Evolutionary conservation across 345 rosid genomes (phyloP), one percentile per base, ranked within the genome.

Genomic region (Pistacia vera): DNA sequence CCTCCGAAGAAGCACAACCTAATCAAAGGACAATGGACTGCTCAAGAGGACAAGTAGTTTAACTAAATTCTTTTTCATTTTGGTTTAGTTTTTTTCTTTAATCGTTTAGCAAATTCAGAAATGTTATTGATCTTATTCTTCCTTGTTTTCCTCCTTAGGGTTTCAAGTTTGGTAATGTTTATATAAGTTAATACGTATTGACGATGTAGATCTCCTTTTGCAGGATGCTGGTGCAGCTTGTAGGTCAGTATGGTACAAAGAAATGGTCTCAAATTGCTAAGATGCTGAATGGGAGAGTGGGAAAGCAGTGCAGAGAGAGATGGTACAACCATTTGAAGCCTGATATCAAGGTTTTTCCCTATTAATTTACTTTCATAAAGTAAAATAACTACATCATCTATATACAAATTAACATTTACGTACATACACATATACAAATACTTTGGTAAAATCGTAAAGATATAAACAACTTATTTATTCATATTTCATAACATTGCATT

Each of bases 281-380:
- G 70, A 80, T 81, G 78, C 78, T 94, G 46, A 70, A 75, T 1
- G 97, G 96, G 33, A 85, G 97, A 75, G 81, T 88, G 0, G 98
- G 98, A 13, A 94, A 94, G 77, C 97, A 94, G 68, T 94, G 98
- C 71, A 81, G 98, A 63, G 98, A 94, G 68, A 87, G 98, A 80
- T 94, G 98, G 98, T 90, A 89, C 78, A 92, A 92, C 79, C 98
- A 94, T 86, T 64, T 94, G 76, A 87, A 88, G 83, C 93, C 96
- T 3, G 88, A 94, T 70, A 92, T 94, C 71, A 94, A 78, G 98
- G 98, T 94, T 76, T 63, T 67, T 18, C 54, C 3, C 41, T 41
- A 22, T 55, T n/a, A 20, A 16, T 18, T 35, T 38, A 65, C n/a
- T 3, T 66, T 28, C 57, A 13, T 28, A 8, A 64, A 17, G 38